These are phyloP conservation scores for Chrysosporium keratinophilum DNA, from an alignment of 2,329 filamentous ascomycete species.

Conservation along the genomic window DNA sequence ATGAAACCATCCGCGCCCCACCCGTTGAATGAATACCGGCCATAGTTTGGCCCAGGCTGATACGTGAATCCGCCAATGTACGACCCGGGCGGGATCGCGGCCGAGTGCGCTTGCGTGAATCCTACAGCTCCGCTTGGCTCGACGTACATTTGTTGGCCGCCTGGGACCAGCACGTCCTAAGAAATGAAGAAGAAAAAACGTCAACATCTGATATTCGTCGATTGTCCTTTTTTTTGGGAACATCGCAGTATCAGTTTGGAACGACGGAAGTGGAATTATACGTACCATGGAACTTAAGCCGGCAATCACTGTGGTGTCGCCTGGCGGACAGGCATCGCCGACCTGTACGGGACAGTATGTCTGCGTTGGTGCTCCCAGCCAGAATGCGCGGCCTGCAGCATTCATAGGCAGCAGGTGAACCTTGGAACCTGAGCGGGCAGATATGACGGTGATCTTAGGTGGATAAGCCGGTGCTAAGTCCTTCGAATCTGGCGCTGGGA, in stretches of 20 bases:
- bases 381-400: slow-evolving; percentile 42
- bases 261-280: slow-evolving; percentile 15
- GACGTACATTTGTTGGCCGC: slow-evolving; percentile 54
- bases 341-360: slow-evolving; percentile 42
- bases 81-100: slow-evolving; percentile 43
- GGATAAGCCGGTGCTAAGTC: not conserved
- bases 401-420: slow-evolving; percentile 41
- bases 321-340: slow-evolving; percentile 36
- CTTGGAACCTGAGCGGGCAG: slow-evolving; percentile 19
- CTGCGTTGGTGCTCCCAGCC: slow-evolving; percentile 38
- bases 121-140: slow-evolving; percentile 44
- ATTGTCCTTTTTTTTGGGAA: too few species aligned
- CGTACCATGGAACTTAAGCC: slow-evolving; percentile 30
- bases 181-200: slow-evolving; percentile 20
- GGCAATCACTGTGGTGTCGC: slow-evolving; percentile 39
- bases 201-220: not conserved
- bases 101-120: slow-evolving; percentile 49
- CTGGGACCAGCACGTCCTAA: slow-evolving; percentile 47
- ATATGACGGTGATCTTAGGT: slow-evolving; percentile 21
- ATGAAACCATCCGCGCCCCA: slow-evolving; percentile 34
- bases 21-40: slow-evolving; percentile 24
- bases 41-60: slow-evolving; percentile 23
- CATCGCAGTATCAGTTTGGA: too few species aligned
- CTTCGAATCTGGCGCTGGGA: not conserved
- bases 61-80: slow-evolving; percentile 42